Base-by-base conservation (phyloP, 495 filamentous ascomycete genomes). In the Hyphodiscus hymeniophilus region DNA sequence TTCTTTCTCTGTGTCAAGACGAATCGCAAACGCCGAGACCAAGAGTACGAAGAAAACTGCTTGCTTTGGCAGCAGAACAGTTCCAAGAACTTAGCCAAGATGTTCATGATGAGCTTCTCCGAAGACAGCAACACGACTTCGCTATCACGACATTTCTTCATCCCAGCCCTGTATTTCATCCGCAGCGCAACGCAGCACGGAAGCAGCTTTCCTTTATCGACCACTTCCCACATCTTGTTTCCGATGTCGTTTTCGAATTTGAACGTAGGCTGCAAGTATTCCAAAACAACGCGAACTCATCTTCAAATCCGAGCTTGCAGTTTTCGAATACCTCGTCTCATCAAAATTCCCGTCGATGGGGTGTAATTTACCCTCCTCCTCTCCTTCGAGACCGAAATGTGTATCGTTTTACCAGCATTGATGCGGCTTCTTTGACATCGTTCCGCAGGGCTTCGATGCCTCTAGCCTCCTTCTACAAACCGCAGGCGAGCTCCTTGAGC, bases 1-100 rank as follows among this genome's bases (percentile, higher is more conserved):
- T 84, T 55, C 72, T 95, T 13, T 73, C 71, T 15, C 70, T 74
- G n/a, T 73, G 76, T 2, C 79, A 88, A 56, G 82, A 87, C 48
- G 76, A 80, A 48, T 70, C 73, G 16, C 79, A 76, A 46, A 74
- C 75, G 34, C 77, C 79, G 53, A 79, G 84, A 24, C 89, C 87
- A 64, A 82, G 83, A 63, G 90, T 92, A 31, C 78, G 85, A 43
- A 90, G 95, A 64, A 97, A 96, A 68, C 72, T 95, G 31, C 75
- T 91, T 28, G 75, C 87, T 32, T 69, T 96, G 31, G 88, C 85
- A 1, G 70, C 80, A 11, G 85, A 84, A 21, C 91, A 96, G 61
- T 95, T 97, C 60, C 83, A 90, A 60, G 89, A 95, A 65, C 72
- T 96, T 15, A 92, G 87, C 54, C 94, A 87, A 17, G 91, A 96